phyloP scores from a whole-genome alignment of 805 yeast genomes.

The Deakozyma indianensis region DNA sequence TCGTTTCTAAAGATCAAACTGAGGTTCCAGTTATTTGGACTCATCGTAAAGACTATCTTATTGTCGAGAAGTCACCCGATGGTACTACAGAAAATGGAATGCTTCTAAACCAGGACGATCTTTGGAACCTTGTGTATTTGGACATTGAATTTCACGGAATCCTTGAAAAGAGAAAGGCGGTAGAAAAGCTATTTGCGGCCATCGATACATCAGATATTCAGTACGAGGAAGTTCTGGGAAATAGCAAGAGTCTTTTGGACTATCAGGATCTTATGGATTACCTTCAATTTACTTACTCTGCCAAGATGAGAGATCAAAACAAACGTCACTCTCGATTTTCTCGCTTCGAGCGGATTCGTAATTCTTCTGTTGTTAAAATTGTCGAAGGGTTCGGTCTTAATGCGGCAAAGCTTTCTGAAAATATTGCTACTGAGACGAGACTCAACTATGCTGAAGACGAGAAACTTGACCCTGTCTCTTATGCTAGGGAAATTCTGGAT shows the following conservation, averaged over 20 bases:
- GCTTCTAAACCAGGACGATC: slow-evolving; percentile 52
- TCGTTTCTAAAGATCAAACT: slow-evolving; percentile 62
- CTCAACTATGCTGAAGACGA: slow-evolving; percentile 63
- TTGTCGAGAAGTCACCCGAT: slow-evolving; percentile 18
- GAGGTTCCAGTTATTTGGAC: slow-evolving; percentile 96
- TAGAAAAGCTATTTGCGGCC: slow-evolving; percentile 39
- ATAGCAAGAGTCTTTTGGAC: slow-evolving; percentile 55
- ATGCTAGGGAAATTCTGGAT: slow-evolving; percentile 28
- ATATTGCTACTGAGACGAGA: slow-evolving; percentile 51
- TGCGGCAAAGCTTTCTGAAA: slow-evolving; percentile 73
- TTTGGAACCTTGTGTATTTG: slow-evolving; percentile 80
- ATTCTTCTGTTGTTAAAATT: slow-evolving; percentile 48
- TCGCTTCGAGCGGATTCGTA: slow-evolving; percentile 33
- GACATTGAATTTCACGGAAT: slow-evolving; percentile 84
- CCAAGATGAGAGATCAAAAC: slow-evolving; percentile 37
- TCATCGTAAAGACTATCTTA: slow-evolving; percentile 80
- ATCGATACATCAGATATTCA: slow-evolving; percentile 45
- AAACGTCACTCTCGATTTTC: slow-evolving; percentile 27
- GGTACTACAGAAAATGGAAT: slow-evolving; percentile 8
- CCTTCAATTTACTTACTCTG: slow-evolving; percentile 57
- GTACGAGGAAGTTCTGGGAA: slow-evolving; percentile 38
- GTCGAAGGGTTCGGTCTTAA: slow-evolving; percentile 61
- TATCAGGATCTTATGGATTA: slow-evolving; percentile 81
- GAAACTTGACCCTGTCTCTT: slow-evolving; percentile 41
- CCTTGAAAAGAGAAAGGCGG: slow-evolving; percentile 54